Base-by-base conservation (phyloP, 768 basidiomycete genomes). In the Solioccasus polychromus region DNA sequence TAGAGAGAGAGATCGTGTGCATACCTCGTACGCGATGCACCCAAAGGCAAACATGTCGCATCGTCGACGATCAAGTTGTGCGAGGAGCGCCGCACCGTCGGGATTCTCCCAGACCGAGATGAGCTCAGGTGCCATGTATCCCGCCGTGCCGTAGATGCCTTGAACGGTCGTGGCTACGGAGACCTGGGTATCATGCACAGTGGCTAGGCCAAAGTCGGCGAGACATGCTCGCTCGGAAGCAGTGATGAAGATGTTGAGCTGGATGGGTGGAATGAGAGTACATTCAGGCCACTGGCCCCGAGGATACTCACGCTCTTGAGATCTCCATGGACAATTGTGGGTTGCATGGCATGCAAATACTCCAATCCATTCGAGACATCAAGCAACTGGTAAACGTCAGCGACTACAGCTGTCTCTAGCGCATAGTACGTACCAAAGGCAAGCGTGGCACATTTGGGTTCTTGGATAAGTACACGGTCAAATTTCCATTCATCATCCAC, bases 301-400 rank as follows among this genome's bases (percentile, higher is more conserved):
- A 3, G 23, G 32, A 29, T 9, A 48, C 70, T 50, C 42, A 75
- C 74, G 24, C 67, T 67, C 54, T 73, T 74, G 18, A 74, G 47
- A 42, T 75, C 74, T 9, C 74, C 73, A 17, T 74, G 73, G 11
- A 68, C 50, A 14, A 75, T 63, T 1, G 73, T 71, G 20, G 70
- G 70, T 25, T 62, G 44, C 48, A 64, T 59, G 7, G 57, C 55
- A 40, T 75, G 73, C 18, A 74, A 54, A 44, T 71, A 73, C 29
- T 59, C 57, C 7, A 74, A 47, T 18, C 71, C 74, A 2, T 34
- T 48, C 6, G 70, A 71, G 15, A 69, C 52, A 29, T 72, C 70
- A n/a, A 54, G 48, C 18, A 74, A 45, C 74, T 74, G 32, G 12
- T 8, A 2, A 40, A 47, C 4, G 31, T 60, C 39, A 45, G 47